Evolutionary conservation across 352 stramenopile species (phyloP).

Genomic region (Phytophthora citricola): DNA sequence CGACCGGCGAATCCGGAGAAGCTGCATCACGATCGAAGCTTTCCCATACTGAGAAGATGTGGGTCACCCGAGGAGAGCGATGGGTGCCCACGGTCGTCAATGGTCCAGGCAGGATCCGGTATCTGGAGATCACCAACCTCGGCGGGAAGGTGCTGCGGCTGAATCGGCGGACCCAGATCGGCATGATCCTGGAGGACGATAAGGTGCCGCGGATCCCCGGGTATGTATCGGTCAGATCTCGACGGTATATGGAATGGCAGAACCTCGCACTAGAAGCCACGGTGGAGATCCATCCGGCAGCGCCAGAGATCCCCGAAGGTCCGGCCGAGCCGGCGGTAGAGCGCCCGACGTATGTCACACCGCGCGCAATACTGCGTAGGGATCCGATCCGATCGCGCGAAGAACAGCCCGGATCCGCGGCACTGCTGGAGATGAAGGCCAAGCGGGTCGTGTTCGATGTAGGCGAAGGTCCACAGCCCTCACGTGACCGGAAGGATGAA

Average conservation of each 20-base stretch:
- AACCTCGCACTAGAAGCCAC: neutral
- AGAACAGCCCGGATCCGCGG: too few relatives aligned
- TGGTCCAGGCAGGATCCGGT: neutral
- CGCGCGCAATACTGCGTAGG: too few relatives aligned
- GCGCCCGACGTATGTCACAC: neutral
- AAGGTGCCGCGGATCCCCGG: slow-evolving; percentile 2
- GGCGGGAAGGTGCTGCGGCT: neutral
- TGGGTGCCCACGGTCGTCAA: slow-evolving; percentile 11
- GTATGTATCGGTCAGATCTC: slow-evolving; percentile 9
- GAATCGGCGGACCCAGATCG: neutral
- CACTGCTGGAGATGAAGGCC: too few relatives aligned
- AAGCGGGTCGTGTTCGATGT: too few relatives aligned
- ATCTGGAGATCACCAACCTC: slow-evolving; percentile 13
- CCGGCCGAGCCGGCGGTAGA: neutral
- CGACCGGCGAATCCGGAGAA: neutral
- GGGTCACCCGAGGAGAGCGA: neutral
- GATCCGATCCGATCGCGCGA: too few relatives aligned
- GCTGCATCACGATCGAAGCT: neutral
- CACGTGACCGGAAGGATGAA: too few relatives aligned
- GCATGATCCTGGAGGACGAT: slow-evolving; percentile 7
- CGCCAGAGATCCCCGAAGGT: neutral
- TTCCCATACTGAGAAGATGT: slow-evolving; percentile 7
- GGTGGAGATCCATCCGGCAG: neutral
- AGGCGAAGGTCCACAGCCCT: too few relatives aligned
- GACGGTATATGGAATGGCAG: slow-evolving; percentile 19